Conservation (phyloP, 2,329 filamentous ascomycete genomes). For the Pyricularia sp. region DNA sequence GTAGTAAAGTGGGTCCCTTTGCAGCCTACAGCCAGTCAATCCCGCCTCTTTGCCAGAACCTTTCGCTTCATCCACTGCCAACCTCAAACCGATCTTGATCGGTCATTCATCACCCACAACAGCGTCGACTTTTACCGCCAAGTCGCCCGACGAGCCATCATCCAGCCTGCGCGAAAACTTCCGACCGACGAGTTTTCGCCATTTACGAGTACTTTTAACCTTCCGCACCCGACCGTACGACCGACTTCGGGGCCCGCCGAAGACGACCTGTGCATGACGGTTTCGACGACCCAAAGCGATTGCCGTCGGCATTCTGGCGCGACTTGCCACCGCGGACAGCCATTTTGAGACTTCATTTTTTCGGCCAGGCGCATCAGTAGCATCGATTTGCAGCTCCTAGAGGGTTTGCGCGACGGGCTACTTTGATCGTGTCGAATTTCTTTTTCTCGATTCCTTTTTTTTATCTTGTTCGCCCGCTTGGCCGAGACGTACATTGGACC, state of each 20-base stretch:
- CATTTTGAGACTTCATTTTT: constrained; percentile 11
- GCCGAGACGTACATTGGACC: not conserved
- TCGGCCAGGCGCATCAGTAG: constrained; percentile 10
- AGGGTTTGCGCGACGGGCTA: constrained; percentile 6
- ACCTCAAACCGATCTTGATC: constrained; percentile 3
- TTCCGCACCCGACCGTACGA: not conserved
- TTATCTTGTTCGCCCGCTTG: constrained; percentile 2
- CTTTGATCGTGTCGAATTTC: constrained; percentile 7
- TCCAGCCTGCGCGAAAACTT: not conserved
- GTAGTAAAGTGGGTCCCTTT: not conserved
- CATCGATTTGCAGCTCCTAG: constrained; percentile 12
- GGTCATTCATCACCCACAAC: not conserved
- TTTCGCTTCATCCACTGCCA: constrained; percentile 3
- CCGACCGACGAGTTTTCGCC: not conserved
- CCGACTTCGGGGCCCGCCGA: constrained; percentile 3
- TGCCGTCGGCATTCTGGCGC: constrained; percentile 28
- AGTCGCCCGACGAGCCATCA: constrained; percentile 1
- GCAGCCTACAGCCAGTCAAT: not conserved
- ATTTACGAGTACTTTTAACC: not conserved
- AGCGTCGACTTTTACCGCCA: not conserved
- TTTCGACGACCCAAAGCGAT: constrained; percentile 18
- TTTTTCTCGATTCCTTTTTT: constrained; percentile 3
- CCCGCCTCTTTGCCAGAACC: constrained; percentile 4
- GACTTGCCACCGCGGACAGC: constrained; percentile 24
- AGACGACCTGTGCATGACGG: constrained; percentile 3